A percentile compares a stretch with the other conserved stretches of the same genome.
phyloP scores from a whole-genome alignment of 1,284 basidiomycete species.

The Cutaneotrichosporon daszewskae region DNA sequence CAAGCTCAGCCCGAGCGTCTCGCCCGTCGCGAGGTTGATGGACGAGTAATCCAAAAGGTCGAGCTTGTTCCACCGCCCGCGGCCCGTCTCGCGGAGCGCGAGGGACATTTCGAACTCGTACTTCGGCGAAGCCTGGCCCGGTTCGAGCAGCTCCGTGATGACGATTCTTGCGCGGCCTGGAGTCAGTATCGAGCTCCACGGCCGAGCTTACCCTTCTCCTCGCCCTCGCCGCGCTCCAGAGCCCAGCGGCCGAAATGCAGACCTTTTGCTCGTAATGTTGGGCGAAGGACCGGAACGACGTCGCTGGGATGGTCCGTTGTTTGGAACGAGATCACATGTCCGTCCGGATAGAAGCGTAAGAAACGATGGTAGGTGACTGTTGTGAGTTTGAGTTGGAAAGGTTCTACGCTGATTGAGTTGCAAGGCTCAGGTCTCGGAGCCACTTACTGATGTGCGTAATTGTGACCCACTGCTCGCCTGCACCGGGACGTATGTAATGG shows the following conservation, averaged over 20 bases:
- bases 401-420: background rate
- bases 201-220: constrained; percentile 1
- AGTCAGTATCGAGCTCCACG: constrained; percentile 12
- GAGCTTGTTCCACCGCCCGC: constrained; percentile 82
- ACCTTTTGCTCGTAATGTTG: constrained; percentile 70
- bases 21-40: constrained; percentile 67
- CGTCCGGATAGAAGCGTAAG: constrained; percentile 83
- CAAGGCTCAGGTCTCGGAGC: too few relatives aligned
- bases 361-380: constrained; percentile 49
- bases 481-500: constrained; percentile 66
- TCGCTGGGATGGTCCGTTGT: constrained; percentile 74
- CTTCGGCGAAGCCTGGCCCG: constrained; percentile 47
- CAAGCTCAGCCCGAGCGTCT: constrained; percentile 63
- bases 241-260: constrained; percentile 45
- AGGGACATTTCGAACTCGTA: constrained; percentile 85
- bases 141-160: constrained; percentile 42
- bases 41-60: constrained; percentile 69
- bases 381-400: constrained; percentile 1
- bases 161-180: too few relatives aligned
- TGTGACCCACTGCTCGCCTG: constrained; percentile 75
- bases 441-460: constrained; percentile 46
- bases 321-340: constrained; percentile 76
- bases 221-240: constrained; percentile 24
- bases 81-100: constrained; percentile 64
- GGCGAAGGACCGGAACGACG: constrained; percentile 70